Evolutionary conservation across 768 basidiomycete genomes (phyloP).

Genomic region (Amyloporia xantha): DNA sequence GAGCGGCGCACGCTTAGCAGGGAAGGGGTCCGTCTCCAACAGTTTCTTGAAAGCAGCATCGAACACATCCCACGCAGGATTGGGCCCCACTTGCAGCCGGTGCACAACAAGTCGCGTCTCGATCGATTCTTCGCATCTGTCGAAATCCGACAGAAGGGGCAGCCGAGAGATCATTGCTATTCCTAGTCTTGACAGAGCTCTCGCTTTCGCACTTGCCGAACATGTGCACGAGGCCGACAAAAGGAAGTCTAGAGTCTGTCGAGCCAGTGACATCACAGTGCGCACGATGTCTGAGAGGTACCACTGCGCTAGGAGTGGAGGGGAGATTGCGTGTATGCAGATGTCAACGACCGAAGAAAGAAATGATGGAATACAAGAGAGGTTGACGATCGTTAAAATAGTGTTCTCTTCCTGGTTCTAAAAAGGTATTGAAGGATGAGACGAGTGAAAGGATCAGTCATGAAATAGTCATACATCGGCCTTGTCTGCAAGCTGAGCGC

Average conservation of each 20-base stretch:
- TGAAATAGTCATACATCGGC: neutral
- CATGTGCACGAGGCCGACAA: conserved; percentile 33
- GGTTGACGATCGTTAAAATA: conserved; percentile 3
- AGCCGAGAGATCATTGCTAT: conserved; percentile 7
- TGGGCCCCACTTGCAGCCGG: conserved; percentile 39
- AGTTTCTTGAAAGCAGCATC: conserved; percentile 16
- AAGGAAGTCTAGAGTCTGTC: conserved; percentile 37
- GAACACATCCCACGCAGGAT: conserved; percentile 29
- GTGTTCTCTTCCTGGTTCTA: neutral
- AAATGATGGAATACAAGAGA: conserved; percentile 39
- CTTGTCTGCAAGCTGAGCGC: neutral
- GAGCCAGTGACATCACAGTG: conserved; percentile 32
- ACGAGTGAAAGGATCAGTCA: neutral
- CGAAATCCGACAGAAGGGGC: conserved; percentile 2
- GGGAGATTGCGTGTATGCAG: conserved; percentile 34
- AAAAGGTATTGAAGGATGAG: neutral
- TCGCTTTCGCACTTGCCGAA: conserved; percentile 27
- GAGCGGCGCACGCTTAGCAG: conserved; percentile 18
- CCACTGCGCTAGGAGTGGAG: conserved; percentile 39
- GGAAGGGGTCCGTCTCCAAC: conserved; percentile 25
- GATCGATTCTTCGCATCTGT: conserved; percentile 10
- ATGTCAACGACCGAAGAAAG: conserved; percentile 41
- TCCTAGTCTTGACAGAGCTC: conserved; percentile 36
- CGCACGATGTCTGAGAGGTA: conserved; percentile 45
- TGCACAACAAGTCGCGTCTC: conserved; percentile 28